Percentiles rank a stretch among this genome's conserved stretches.
phyloP scores from a whole-genome alignment of 768 basidiomycete species.

The Tylopilus felleus region DNA sequence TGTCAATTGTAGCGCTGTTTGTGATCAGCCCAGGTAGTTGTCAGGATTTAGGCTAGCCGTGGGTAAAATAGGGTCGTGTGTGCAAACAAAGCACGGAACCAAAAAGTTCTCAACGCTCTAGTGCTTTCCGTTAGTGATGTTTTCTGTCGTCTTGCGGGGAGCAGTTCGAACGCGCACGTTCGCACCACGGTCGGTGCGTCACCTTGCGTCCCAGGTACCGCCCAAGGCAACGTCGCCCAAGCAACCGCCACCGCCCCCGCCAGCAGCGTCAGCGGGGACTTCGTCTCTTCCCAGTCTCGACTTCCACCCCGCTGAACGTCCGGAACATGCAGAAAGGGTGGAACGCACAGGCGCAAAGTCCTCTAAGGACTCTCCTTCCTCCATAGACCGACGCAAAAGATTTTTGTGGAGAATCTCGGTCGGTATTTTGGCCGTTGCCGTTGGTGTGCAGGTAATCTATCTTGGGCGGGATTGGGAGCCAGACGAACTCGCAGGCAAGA shows the following conservation, averaged over 20 bases:
- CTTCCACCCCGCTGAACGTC: constrained; percentile 52
- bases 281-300: constrained; percentile 52
- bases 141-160: constrained; percentile 23
- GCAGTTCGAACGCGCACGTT: constrained; percentile 19
- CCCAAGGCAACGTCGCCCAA: constrained; percentile 13
- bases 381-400: constrained; percentile 69
- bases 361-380: constrained; percentile 73
- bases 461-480: constrained; percentile 79
- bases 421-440: constrained; percentile 50
- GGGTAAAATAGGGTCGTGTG: background rate
- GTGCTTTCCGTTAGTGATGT: constrained; percentile 12
- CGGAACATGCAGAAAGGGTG: constrained; percentile 34
- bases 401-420: constrained; percentile 54
- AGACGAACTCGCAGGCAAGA: constrained; percentile 63
- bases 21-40: too few species aligned
- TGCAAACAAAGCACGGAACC: background rate
- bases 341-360: constrained; percentile 74
- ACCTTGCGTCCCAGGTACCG: constrained; percentile 18
- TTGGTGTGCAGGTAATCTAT: constrained; percentile 56
- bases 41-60: too few species aligned
- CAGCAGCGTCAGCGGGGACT: background rate
- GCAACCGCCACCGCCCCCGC: constrained; percentile 4
- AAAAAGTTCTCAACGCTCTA: background rate
- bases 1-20: too few species aligned
- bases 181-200: constrained; percentile 20